Conservation (phyloP, 208 protist genomes). For the Trypanosoma boissoni region DNA sequence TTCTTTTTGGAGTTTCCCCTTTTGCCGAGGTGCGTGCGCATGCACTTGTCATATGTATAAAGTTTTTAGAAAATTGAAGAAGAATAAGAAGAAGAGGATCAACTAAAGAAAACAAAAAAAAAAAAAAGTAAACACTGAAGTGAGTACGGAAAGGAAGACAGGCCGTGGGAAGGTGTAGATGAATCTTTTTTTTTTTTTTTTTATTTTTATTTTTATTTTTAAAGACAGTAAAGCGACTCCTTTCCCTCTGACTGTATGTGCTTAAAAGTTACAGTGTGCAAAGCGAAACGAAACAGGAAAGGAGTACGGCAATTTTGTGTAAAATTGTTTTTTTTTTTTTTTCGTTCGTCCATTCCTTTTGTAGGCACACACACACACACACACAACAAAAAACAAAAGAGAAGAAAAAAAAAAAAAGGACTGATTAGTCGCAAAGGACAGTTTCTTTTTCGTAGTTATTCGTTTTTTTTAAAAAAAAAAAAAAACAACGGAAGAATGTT, state of each 20-base stretch:
- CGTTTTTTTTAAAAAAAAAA: too few relatives aligned
- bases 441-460: constrained; percentile 4
- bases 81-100: neutral
- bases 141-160: neutral
- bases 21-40: neutral
- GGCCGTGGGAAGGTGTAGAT: neutral
- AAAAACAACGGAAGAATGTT: too few relatives aligned
- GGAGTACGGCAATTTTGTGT: neutral
- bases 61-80: neutral
- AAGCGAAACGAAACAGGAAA: neutral
- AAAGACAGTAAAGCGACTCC: neutral
- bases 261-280: too few relatives aligned
- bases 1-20: constrained; percentile 3
- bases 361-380: constrained; percentile 20
- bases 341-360: too few relatives aligned
- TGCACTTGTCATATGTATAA: neutral
- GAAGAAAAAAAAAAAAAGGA: neutral
- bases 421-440: neutral
- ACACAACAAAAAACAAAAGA: constrained; percentile 9
- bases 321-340: neutral
- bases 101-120: neutral
- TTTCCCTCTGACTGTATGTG: too few relatives aligned
- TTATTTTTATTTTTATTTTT: neutral
- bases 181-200: neutral
- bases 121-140: neutral